Evolutionary conservation across 352 stramenopile genomes (phyloP).

Genomic region (Phytophthora fragariaefolia): DNA sequence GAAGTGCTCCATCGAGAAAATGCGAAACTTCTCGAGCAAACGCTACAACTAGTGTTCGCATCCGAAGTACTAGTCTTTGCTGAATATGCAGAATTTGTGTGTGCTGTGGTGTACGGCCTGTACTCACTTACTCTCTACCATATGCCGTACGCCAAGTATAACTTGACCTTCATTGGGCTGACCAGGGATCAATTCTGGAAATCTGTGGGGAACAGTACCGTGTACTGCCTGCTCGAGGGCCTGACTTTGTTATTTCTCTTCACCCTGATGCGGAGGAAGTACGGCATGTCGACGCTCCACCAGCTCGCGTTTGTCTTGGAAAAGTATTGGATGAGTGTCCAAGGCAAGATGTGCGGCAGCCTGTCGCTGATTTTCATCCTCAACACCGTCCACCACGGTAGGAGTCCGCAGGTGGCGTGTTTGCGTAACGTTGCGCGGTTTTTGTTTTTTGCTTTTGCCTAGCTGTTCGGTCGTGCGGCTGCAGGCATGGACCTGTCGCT

Average conservation of each 20-base stretch:
- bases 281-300: constrained; percentile 34
- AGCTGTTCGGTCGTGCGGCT: too few species aligned
- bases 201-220: constrained; percentile 5
- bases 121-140: constrained; percentile 31
- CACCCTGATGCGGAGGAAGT: constrained; percentile 30
- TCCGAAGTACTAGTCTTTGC: constrained; percentile 36
- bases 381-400: constrained; percentile 21
- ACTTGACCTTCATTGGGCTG: constrained; percentile 27
- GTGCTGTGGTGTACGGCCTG: constrained; percentile 30
- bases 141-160: constrained; percentile 33
- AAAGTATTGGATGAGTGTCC: constrained; percentile 37
- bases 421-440: too few species aligned
- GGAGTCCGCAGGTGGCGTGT: too few species aligned
- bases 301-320: constrained; percentile 44
- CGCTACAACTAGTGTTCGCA: constrained; percentile 35
- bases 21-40: constrained; percentile 28
- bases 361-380: constrained; percentile 41
- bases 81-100: constrained; percentile 43
- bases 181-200: background rate
- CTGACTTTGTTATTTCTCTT: constrained; percentile 28
- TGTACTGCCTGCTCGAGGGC: constrained; percentile 23
- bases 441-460: too few species aligned
- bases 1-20: constrained; percentile 25
- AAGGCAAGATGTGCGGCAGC: constrained; percentile 34
- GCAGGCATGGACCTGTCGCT: background rate